Evolutionary conservation across 805 yeast species (phyloP).

Genomic region (Saccharomycopsis oosterbeekiorum): DNA sequence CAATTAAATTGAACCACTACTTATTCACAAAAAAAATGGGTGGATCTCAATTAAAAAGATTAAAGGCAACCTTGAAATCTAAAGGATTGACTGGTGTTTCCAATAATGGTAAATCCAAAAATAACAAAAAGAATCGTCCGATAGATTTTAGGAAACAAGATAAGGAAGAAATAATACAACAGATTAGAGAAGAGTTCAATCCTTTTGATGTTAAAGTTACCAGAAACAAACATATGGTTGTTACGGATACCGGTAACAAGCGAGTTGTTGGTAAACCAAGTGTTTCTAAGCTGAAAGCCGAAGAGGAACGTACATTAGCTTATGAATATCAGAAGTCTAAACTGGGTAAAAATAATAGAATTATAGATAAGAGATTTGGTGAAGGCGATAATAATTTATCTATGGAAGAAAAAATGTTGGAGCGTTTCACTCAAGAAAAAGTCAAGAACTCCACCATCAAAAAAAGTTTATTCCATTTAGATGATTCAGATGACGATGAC

Average conservation of each 20-base stretch:
- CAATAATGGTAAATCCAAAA: constrained; percentile 46
- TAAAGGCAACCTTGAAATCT: constrained; percentile 65
- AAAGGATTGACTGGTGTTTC: constrained; percentile 85
- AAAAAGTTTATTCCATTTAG: constrained; percentile 59
- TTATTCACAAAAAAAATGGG: constrained; percentile 41
- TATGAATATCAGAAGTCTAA: constrained; percentile 55
- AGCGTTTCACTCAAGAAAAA: constrained; percentile 83
- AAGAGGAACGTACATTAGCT: constrained; percentile 48
- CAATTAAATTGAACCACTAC: background rate
- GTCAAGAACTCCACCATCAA: constrained; percentile 45
- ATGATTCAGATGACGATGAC: constrained; percentile 46
- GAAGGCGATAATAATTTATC: constrained; percentile 62
- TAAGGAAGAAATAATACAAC: constrained; percentile 41
- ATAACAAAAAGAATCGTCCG: constrained; percentile 36
- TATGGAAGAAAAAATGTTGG: constrained; percentile 92
- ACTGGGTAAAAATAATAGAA: constrained; percentile 66
- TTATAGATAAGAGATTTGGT: constrained; percentile 86
- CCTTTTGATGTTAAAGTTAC: constrained; percentile 77
- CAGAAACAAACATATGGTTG: constrained; percentile 47
- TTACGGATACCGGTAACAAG: constrained; percentile 24
- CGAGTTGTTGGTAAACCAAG: constrained; percentile 54
- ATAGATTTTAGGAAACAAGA: constrained; percentile 65
- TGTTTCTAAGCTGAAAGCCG: constrained; percentile 57
- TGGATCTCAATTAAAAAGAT: constrained; percentile 78
- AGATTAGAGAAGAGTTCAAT: constrained; percentile 76